phyloP scores from a whole-genome alignment of 1,284 basidiomycete species.

The Cutaneotrichosporon mucoides region DNA sequence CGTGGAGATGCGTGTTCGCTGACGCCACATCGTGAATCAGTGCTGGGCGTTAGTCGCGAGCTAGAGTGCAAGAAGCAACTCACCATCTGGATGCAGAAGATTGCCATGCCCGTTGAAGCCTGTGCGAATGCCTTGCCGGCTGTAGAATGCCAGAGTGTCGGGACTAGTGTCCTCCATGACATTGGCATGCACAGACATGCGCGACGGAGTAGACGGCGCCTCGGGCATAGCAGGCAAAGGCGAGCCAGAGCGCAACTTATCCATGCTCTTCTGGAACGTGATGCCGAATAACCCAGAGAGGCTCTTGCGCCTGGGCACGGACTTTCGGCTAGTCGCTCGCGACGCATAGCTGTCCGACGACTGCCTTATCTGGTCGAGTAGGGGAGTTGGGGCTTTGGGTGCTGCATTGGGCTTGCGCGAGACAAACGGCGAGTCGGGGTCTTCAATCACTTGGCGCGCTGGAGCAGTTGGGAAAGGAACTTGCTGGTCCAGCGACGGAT shows the following conservation, averaged over 20 bases:
- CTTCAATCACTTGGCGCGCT: not conserved
- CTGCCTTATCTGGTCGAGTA: not conserved
- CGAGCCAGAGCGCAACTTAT: constrained; percentile 16
- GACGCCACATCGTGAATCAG: constrained; percentile 29
- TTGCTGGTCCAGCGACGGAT: constrained; percentile 20
- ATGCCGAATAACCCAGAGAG: constrained; percentile 39
- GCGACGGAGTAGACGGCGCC: not conserved
- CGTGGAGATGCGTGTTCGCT: constrained; percentile 34
- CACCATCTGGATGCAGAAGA: constrained; percentile 1
- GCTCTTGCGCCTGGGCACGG: constrained; percentile 39
- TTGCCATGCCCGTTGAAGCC: constrained; percentile 4
- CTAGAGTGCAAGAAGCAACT: not conserved
- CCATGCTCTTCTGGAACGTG: constrained; percentile 24
- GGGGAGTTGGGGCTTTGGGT: not conserved
- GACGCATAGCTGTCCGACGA: too few relatives aligned
- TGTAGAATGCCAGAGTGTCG: constrained; percentile 10
- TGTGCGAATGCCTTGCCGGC: not conserved
- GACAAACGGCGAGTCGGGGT: not conserved
- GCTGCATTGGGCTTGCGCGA: not conserved
- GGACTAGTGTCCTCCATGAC: constrained; percentile 4
- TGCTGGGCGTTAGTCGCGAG: constrained; percentile 15
- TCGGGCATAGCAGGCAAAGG: not conserved
- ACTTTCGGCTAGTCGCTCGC: not conserved
- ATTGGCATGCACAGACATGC: not conserved
- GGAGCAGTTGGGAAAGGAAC: not conserved